Evolutionary conservation across 169 alveolate species (phyloP), one percentile per base, ranked within the genome.

Genomic region (Theileria sp.): DNA sequence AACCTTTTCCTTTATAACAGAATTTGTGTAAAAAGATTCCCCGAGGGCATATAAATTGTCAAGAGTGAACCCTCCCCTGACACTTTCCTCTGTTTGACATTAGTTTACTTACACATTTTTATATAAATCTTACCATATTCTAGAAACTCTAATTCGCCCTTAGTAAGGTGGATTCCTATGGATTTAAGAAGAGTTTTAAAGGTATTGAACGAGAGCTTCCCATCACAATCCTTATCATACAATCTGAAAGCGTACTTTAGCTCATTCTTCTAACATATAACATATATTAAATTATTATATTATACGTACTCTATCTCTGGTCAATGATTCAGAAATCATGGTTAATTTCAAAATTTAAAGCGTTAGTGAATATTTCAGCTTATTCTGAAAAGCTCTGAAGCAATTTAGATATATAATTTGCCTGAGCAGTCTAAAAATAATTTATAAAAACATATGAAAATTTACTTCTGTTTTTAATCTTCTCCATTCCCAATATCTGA

Each of bases 401-500:
- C 25, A 85, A 13, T 32, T 75, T 80, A 6, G 87, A 60, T 4
- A 85, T 28, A 75, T 79, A 85, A 36, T 71, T 75, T 0, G 85
- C 80, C 67, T 85, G 91, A 12, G 87, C 72, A 21, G 87, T 58
- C 91, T 85, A 74, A 19, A 79, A 19, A 26, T 13, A 50, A 23
- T 49, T 32, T 28, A 77, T 58, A 69, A 13, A 23, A 44, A 25
- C 30, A 25, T 64, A 68, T 76, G 77, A 70, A 28, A 23, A 84
- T 68, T 4, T 23, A 85, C 91, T 75, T 85, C 87, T 7, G 87
- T 85, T 64, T 69, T 79, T n/a, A 79, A 68, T 17, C 85, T 69
- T 34, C 91, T 76, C 91, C 91, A 85, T 60, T 79, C 91, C 91
- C 91, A 85, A 85, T 85, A 85, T 66, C 50, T 85, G 25, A 85